phyloP scores from a whole-genome alignment of 768 basidiomycete genomes.

The Russula earlei region DNA sequence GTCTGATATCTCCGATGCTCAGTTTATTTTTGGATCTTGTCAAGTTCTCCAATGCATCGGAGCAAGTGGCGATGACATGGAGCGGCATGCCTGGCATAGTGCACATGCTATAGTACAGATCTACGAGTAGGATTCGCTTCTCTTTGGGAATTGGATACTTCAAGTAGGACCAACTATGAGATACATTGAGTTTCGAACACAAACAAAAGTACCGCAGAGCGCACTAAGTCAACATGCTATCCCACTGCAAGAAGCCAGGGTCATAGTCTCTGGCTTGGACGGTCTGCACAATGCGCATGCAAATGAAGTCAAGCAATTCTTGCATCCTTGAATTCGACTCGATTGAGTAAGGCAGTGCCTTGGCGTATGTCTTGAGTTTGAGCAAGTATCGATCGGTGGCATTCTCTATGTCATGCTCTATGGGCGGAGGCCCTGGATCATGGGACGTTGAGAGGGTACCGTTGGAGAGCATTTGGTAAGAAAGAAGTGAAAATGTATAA shows the following conservation, averaged over 20 bases:
- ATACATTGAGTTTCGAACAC: constrained; percentile 18
- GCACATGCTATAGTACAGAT: constrained; percentile 70
- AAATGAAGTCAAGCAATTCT: constrained; percentile 63
- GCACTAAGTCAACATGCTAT: constrained; percentile 62
- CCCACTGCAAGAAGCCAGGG: constrained; percentile 73
- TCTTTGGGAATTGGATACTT: constrained; percentile 83
- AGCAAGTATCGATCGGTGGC: constrained; percentile 40
- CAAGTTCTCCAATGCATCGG: constrained; percentile 50
- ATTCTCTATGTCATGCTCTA: constrained; percentile 27
- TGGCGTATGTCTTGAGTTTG: constrained; percentile 55
- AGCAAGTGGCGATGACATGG: constrained; percentile 55
- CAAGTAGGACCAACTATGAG: constrained; percentile 62
- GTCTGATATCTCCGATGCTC: constrained; percentile 65
- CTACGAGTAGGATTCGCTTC: constrained; percentile 62
- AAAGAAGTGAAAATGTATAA: neutral
- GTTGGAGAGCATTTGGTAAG: constrained; percentile 9
- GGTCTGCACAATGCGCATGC: constrained; percentile 59
- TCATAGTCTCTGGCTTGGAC: constrained; percentile 77
- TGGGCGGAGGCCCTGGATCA: constrained; percentile 25
- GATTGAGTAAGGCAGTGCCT: constrained; percentile 63
- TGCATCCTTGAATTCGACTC: constrained; percentile 73
- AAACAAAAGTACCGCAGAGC: constrained; percentile 25
- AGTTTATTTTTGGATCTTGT: constrained; percentile 66
- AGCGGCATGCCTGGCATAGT: constrained; percentile 69
- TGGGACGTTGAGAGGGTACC: constrained; percentile 23